Evolutionary conservation across 306 rosid genomes (phyloP).

Genomic region (Cucurbita moschata): DNA sequence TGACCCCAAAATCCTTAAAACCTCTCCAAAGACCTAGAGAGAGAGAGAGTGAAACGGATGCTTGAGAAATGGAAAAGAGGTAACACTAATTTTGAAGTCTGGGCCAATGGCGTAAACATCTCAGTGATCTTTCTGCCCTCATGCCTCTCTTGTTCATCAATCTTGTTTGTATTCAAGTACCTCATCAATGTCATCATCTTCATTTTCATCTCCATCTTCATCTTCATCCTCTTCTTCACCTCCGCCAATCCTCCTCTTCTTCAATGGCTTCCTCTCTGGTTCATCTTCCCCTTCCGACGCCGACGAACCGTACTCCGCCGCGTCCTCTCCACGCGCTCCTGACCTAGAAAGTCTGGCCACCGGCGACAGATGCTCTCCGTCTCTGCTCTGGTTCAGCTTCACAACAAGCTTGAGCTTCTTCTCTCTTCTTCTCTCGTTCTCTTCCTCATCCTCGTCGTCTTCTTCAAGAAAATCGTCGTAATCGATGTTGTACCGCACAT

Average conservation of each 20-base stretch:
- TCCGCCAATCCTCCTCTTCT: slow-evolving; percentile 30
- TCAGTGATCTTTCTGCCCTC: slow-evolving; percentile 47
- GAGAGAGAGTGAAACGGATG: slow-evolving; percentile 26
- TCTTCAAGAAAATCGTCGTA: slow-evolving; percentile 69
- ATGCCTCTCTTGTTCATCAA: not conserved
- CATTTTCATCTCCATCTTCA: slow-evolving; percentile 21
- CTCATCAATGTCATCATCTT: slow-evolving; percentile 34
- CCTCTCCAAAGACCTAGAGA: slow-evolving; percentile 23
- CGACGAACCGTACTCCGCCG: slow-evolving; percentile 13
- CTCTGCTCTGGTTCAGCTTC: slow-evolving; percentile 52
- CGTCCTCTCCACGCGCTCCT: slow-evolving; percentile 28
- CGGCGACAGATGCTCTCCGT: slow-evolving; percentile 14
- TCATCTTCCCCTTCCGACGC: slow-evolving; percentile 22
- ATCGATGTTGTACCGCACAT: slow-evolving; percentile 80
- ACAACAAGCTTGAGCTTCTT: slow-evolving; percentile 80
- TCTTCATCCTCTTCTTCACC: slow-evolving; percentile 17
- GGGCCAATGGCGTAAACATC: slow-evolving; percentile 39
- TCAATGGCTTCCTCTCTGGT: slow-evolving; percentile 29
- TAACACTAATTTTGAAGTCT: slow-evolving; percentile 27
- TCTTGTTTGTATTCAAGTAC: slow-evolving; percentile 20
- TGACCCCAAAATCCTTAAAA: slow-evolving; percentile 47
- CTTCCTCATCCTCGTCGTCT: slow-evolving; percentile 61
- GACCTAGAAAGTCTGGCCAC: slow-evolving; percentile 13
- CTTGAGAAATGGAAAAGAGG: slow-evolving; percentile 20
- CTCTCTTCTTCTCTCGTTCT: slow-evolving; percentile 53